Base-by-base conservation (phyloP, 148 eudicot genomes). In the Nyssa sinensis region DNA sequence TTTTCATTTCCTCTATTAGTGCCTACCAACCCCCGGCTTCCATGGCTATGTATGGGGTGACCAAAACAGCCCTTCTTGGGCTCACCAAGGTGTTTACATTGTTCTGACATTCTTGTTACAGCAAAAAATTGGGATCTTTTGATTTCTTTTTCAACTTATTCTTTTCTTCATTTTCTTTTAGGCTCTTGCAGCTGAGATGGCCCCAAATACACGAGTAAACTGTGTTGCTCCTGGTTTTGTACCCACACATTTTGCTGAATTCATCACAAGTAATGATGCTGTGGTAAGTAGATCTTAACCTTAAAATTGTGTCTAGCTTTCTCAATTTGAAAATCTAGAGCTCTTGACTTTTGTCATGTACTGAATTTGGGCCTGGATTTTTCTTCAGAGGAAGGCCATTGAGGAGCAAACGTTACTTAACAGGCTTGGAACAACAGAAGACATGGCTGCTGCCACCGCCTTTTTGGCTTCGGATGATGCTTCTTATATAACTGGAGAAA, bases 381-480 rank as follows among this genome's bases (percentile, higher is more conserved):
- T 12, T 51, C 70, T 41, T 57, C 75, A 95, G 99, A 84, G 86
- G 80, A 85, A 85, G 72, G 75, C 65, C 34, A 49, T 90, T 11
- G 93, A 89, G 85, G 97, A 75, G 57, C 87, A 67, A 76, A 83
- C 93, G 5, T 37, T 86, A 35, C 87, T 95, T 29, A 85, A 91
- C 30, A 81, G 97, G 61, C 94, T 95, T 55, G 99, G 99, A 74
- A 95, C 92, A 21, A 84, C 99, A 33, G 83, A 82, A 77, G 97
- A 95, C 77, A 92, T 95, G 90, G 99, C 89, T 58, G 94, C 91
- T 21, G 99, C 97, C 68, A 69, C 80, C 6, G 94, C 97, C 24
- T 95, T 89, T 80, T 72, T 95, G 82, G 96, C 94, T 75, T 95
- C 99, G 27, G 94, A 95, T 75, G 99, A 92, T 35, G 97, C 99